Conservation (phyloP, 2,329 filamentous ascomycete genomes). For the Pyricularia pennisetigena region DNA sequence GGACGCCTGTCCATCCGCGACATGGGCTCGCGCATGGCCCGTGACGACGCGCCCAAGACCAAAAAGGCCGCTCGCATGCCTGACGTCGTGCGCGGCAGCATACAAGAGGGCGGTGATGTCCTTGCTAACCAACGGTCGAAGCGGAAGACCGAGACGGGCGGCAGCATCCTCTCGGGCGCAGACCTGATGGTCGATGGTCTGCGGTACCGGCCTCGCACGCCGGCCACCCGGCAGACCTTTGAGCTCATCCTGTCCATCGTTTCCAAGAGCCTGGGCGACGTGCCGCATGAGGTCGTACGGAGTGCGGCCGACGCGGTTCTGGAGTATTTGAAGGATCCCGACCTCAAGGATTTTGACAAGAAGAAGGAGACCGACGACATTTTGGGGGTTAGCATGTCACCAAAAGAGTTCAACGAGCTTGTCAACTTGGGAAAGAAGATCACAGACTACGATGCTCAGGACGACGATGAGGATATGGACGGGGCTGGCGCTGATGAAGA, state of each 20-base stretch:
- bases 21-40: constrained; percentile 80
- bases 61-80: constrained; percentile 64
- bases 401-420: constrained; percentile 93
- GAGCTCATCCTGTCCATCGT: constrained; percentile 90
- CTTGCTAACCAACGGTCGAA: constrained; percentile 61
- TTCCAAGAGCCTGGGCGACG: constrained; percentile 80
- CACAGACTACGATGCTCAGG: constrained; percentile 93
- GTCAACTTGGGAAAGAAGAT: constrained; percentile 98
- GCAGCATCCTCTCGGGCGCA: constrained; percentile 72
- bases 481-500: constrained; percentile 62
- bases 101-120: constrained; percentile 76
- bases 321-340: constrained; percentile 89
- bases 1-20: constrained; percentile 88
- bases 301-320: constrained; percentile 89
- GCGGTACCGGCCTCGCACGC: constrained; percentile 82
- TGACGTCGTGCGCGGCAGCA: constrained; percentile 62
- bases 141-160: constrained; percentile 64
- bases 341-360: constrained; percentile 94
- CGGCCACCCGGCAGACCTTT: constrained; percentile 85
- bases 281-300: constrained; percentile 80
- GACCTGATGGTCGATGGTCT: constrained; percentile 87
- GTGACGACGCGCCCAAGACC: constrained; percentile 64
- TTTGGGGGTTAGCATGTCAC: constrained; percentile 67
- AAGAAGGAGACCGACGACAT: constrained; percentile 97
- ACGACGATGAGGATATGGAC: constrained; percentile 89